Evolutionary conservation across 768 basidiomycete genomes (phyloP), one percentile per base, ranked within the genome.

Genomic region (Neoboletus brunneissimus): DNA sequence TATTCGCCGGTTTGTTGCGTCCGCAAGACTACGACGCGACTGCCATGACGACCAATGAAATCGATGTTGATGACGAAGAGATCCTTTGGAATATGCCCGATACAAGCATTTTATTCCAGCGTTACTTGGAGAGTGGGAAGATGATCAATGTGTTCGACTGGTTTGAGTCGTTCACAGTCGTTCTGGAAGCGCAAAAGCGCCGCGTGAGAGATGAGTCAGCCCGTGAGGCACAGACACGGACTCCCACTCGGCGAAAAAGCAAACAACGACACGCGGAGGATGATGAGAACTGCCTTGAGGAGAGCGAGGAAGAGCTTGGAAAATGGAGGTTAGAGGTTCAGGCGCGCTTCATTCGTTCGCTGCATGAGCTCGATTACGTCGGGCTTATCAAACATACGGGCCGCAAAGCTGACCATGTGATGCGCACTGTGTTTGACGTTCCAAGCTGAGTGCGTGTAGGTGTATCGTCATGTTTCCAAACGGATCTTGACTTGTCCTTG

Each of bases 91-190:
- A 80, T 45, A 77, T 88, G 41, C 86, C 89, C 0, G 91, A 94
- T 62, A 86, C 83, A 2, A 86, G 82, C 62, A 88, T 93, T 55
- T 74, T 93, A 15, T 90, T 93, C 74, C 75, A 75, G 46, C 79
- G 89, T 22, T 94, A 91, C 71, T 76, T 86, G 42, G 86, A 91
- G 63, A 87, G 88, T 46, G 89, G 89, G 44, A 86, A 80, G 72
- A 81, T 88, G 82, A 83, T 94, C 71, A 94, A 94, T 65, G 80
- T 91, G 2, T 92, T 89, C 67, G 92, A 94, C 69, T 93, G 91
- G 92, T 92, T 85, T 64, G 85, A 89, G 61, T 81, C 87, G 23
- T 94, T 94, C 68, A 78, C 81, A 32, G 69, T 77, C 22, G 86
- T 82, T 32, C 70, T 93, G 51, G 89, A 90, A 67, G 73, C 72